These are phyloP conservation scores for Chloroidium sp. DNA, from an alignment of 163 green algal species.

Conservation along the genomic window DNA sequence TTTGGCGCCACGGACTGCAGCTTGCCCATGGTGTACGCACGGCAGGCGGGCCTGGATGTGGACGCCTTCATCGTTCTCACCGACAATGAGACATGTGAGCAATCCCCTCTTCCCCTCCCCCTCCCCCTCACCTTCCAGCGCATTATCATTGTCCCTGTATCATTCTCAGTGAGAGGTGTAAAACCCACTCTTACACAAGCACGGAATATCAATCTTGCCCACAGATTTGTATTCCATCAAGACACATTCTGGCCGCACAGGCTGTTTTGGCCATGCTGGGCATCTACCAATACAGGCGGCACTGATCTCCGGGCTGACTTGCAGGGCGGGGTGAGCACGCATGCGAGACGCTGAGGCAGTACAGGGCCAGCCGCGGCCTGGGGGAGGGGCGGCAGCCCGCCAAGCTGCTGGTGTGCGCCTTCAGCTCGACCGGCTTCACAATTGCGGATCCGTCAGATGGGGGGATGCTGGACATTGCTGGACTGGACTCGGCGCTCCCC, in stretches of 20 bases:
- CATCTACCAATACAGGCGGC: too few species aligned
- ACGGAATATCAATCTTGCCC: too few species aligned
- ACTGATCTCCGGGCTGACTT: neutral
- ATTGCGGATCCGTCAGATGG: conserved; percentile 1
- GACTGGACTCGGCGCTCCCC: conserved; percentile 1
- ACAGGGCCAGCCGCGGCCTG: conserved; percentile 3
- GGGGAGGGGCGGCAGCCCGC: conserved; percentile 1
- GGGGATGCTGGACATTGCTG: conserved; percentile 4
- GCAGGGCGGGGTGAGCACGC: conserved; percentile 3
- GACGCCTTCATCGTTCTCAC: conserved; percentile 27
- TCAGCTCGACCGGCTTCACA: neutral
- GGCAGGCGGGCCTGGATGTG: conserved; percentile 9
- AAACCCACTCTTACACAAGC: too few species aligned
- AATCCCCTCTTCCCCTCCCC: neutral
- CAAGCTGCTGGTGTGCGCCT: conserved; percentile 17
- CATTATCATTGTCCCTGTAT: too few species aligned
- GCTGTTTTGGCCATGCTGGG: too few species aligned
- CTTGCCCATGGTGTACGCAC: conserved; percentile 21
- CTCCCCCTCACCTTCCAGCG: too few species aligned
- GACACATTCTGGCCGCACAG: too few species aligned
- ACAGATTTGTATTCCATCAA: too few species aligned
- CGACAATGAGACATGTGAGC: conserved; percentile 23
- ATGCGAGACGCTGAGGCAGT: conserved; percentile 12
- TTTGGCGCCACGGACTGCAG: conserved; percentile 27
- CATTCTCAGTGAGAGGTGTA: too few species aligned